Conservation (phyloP, 2,329 filamentous ascomycete genomes). For the Trichophyton benhamiae region DNA sequence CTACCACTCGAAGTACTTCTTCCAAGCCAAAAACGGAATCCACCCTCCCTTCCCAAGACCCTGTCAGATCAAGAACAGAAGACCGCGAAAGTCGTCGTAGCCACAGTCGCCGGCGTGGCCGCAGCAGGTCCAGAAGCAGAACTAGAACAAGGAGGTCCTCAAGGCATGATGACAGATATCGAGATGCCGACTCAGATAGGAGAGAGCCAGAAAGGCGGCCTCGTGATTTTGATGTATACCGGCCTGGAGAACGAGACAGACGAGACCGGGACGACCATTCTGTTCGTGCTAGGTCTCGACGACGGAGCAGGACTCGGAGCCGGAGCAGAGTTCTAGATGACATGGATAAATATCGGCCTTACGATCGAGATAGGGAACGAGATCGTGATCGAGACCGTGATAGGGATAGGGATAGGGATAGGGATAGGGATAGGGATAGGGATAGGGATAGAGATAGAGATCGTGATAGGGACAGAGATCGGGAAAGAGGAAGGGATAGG, state of each 20-base stretch:
- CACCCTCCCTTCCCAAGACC: not conserved
- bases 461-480: conserved; percentile 6
- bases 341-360: not conserved
- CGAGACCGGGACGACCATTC: conserved; percentile 22
- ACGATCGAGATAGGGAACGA: conserved; percentile 6
- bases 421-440: conserved; percentile 6
- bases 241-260: conserved; percentile 13
- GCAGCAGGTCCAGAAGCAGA: conserved; percentile 19
- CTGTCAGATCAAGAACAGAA: conserved; percentile 2
- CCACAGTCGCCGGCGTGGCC: conserved; percentile 15
- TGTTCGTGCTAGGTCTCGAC: conserved; percentile 25
- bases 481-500: conserved; percentile 5
- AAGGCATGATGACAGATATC: conserved; percentile 13
- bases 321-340: conserved; percentile 21
- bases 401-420: conserved; percentile 6
- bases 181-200: conserved; percentile 9
- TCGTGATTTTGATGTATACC: conserved; percentile 14
- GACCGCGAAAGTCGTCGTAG: conserved; percentile 5
- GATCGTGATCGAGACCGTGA: conserved; percentile 14
- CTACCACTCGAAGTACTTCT: not conserved
- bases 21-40: conserved; percentile 8
- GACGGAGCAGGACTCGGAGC: conserved; percentile 21
- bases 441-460: conserved; percentile 10
- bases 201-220: conserved; percentile 7
- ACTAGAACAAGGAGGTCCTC: conserved; percentile 16